Conservation (phyloP, 768 basidiomycete species). For the Amanita fuliginea region DNA sequence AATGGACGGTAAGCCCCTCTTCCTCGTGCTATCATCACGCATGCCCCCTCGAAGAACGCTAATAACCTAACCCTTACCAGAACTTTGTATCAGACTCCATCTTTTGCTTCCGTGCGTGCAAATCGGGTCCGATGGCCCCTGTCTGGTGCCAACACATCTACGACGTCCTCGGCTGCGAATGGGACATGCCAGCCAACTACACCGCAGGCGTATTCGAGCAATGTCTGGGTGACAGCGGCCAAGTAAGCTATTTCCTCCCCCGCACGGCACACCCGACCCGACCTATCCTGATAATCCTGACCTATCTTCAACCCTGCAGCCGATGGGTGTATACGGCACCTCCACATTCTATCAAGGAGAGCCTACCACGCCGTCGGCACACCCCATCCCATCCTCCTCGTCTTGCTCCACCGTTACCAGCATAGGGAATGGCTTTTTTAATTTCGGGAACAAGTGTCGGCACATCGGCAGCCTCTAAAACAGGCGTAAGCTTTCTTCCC, state of each 20-base stretch:
- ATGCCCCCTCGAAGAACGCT: background rate
- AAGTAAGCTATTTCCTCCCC: conserved; percentile 18
- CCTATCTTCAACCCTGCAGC: conserved; percentile 18
- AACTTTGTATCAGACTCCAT: conserved; percentile 48
- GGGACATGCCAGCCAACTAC: conserved; percentile 52
- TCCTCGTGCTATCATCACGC: background rate
- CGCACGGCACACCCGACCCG: background rate
- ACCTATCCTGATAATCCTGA: background rate
- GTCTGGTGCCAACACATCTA: conserved; percentile 52
- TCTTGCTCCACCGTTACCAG: conserved; percentile 42
- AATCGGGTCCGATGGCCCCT: conserved; percentile 37
- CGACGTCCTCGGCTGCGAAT: conserved; percentile 42
- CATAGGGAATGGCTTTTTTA: conserved; percentile 36
- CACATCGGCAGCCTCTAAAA: conserved; percentile 6
- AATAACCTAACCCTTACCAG: conserved; percentile 16
- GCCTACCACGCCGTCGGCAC: conserved; percentile 40
- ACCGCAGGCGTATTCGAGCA: conserved; percentile 32
- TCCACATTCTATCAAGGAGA: conserved; percentile 62
- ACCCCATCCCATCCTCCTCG: conserved; percentile 48
- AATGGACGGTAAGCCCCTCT: conserved; percentile 52
- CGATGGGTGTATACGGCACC: conserved; percentile 58
- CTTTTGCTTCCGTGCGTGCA: conserved; percentile 71
- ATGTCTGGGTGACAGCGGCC: conserved; percentile 41
- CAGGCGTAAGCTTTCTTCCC: background rate
- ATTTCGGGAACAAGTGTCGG: conserved; percentile 18